Conservation (phyloP, 2,329 filamentous ascomycete genomes). For the Microcyclospora pomicola region DNA sequence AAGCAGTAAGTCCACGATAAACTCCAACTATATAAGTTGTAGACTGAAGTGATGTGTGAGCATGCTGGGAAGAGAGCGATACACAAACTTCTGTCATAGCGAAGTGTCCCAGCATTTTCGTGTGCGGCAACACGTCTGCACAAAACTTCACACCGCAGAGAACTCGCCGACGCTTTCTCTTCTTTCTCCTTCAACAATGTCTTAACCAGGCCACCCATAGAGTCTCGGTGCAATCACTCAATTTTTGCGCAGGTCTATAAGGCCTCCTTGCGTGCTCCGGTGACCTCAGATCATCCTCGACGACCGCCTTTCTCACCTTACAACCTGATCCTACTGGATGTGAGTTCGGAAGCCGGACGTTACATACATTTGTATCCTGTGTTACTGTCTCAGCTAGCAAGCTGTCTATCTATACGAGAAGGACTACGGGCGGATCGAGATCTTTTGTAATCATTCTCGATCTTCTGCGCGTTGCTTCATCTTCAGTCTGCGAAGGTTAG, state of each 20-base stretch:
- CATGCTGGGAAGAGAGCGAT: neutral
- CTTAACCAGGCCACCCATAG: constrained; percentile 83
- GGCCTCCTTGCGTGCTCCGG: constrained; percentile 93
- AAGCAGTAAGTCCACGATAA: no score
- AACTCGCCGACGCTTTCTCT: constrained; percentile 5
- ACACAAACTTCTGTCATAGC: neutral
- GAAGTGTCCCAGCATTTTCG: neutral
- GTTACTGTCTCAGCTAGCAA: no score
- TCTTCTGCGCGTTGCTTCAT: constrained; percentile 57
- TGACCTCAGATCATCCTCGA: constrained; percentile 64
- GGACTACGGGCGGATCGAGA: no score
- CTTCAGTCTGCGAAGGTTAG: constrained; percentile 67
- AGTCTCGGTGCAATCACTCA: constrained; percentile 91
- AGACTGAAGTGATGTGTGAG: no score
- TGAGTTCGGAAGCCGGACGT: constrained; percentile 30
- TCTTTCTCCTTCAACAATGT: constrained; percentile 52
- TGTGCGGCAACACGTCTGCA: neutral
- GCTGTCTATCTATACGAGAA: no score
- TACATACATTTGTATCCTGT: constrained; percentile 14
- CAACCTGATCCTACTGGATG: constrained; percentile 31
- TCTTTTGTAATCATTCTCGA: constrained; percentile 6
- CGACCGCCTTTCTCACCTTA: constrained; percentile 46
- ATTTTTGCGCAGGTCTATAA: constrained; percentile 76
- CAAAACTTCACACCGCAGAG: neutral
- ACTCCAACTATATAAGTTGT: no score